Evolutionary conservation across 208 protist species (phyloP).

Genomic region (Leptomonas pyrrhocoris): DNA sequence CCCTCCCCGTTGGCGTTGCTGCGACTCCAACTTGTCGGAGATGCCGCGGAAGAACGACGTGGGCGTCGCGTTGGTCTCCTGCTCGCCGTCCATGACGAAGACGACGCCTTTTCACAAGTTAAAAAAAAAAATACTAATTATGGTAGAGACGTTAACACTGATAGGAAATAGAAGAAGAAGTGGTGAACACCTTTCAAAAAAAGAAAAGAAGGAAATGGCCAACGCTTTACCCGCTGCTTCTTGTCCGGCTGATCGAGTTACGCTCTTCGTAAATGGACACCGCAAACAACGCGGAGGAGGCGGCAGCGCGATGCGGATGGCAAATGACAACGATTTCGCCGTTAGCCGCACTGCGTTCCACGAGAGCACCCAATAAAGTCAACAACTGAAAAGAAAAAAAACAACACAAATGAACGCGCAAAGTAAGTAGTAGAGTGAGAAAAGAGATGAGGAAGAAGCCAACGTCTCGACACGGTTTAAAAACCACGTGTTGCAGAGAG

Average conservation of each 20-base stretch:
- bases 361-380: no score
- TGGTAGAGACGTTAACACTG: not conserved
- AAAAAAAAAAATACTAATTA: not conserved
- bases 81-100: constrained; percentile 29
- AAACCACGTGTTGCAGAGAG: not conserved
- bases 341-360: no score
- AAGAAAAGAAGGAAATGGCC: not conserved
- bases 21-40: constrained; percentile 50
- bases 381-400: not conserved
- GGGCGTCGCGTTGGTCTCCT: constrained; percentile 31
- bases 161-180: not conserved
- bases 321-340: no score
- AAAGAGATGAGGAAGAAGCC: constrained; percentile 23
- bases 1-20: constrained; percentile 16
- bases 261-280: no score
- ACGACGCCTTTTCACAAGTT: not conserved
- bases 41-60: constrained; percentile 63
- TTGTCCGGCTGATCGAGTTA: not conserved
- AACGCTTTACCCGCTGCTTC: no score
- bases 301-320: no score
- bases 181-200: no score
- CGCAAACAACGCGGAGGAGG: no score
- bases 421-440: constrained; percentile 11
- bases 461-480: not conserved
- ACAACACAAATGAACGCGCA: constrained; percentile 10